Conservation (phyloP, 306 rosid genomes). For the Dryas drummondii region DNA sequence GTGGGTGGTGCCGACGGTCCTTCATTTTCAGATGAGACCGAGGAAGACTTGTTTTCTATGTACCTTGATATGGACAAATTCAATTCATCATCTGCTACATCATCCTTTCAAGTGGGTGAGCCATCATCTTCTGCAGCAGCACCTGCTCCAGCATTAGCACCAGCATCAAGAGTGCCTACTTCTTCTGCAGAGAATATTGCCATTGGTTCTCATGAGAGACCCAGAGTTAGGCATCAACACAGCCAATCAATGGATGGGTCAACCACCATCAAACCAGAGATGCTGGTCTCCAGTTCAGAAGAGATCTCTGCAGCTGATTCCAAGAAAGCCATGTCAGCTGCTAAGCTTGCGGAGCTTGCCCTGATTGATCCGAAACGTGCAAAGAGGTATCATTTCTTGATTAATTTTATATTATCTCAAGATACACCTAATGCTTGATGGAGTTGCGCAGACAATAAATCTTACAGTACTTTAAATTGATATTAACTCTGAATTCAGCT, state of each 20-base stretch:
- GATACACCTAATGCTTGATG: not conserved
- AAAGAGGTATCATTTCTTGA: slow-evolving; percentile 56
- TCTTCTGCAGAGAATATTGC: slow-evolving; percentile 44
- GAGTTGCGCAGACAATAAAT: not conserved
- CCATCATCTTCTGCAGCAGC: slow-evolving; percentile 43
- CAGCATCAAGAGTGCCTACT: slow-evolving; percentile 36
- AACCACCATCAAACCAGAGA: slow-evolving; percentile 69
- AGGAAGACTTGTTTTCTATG: slow-evolving; percentile 86
- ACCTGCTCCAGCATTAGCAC: slow-evolving; percentile 8
- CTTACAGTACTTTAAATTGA: not conserved
- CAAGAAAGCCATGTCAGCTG: slow-evolving; percentile 81
- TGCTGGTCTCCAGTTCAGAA: slow-evolving; percentile 75
- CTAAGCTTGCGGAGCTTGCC: slow-evolving; percentile 92
- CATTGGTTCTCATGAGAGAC: slow-evolving; percentile 56
- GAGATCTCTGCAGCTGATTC: slow-evolving; percentile 67
- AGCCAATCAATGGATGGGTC: slow-evolving; percentile 99
- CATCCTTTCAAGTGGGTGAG: slow-evolving; percentile 65
- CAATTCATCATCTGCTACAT: slow-evolving; percentile 78
- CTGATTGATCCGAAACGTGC: slow-evolving; percentile 94
- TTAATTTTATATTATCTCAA: not conserved
- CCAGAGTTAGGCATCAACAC: slow-evolving; percentile 90
- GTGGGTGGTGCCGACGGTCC: slow-evolving; percentile 92
- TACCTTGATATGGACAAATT: slow-evolving; percentile 96
- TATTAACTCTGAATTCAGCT: slow-evolving; percentile 1
- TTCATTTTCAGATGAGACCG: slow-evolving; percentile 85